Conservation (phyloP, 2,329 filamentous ascomycete genomes). For the Microdochium paspali region DNA sequence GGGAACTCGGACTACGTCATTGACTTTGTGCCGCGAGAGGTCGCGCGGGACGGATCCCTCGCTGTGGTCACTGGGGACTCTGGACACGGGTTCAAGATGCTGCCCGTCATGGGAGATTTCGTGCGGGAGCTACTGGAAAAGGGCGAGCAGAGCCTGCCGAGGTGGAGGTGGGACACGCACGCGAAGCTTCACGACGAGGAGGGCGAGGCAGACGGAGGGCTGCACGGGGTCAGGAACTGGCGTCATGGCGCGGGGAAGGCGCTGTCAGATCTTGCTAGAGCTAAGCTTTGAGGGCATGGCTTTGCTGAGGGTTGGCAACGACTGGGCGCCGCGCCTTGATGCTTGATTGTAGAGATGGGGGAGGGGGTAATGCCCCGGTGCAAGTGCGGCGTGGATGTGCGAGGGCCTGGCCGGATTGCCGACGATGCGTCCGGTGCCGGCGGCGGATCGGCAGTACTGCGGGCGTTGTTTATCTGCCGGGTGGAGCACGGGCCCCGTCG, state of each 20-base stretch:
- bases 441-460: background rate
- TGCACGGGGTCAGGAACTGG: background rate
- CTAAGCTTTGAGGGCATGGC: background rate
- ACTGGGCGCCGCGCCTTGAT: no score
- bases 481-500: no score
- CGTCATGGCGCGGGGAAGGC: background rate
- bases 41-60: conserved; percentile 23
- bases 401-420: no score
- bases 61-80: conserved; percentile 48
- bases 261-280: background rate
- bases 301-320: background rate
- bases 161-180: conserved; percentile 40
- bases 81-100: conserved; percentile 54
- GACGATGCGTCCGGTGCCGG: no score
- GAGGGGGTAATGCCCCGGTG: no score
- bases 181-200: no score
- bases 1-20: conserved; percentile 50
- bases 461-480: background rate
- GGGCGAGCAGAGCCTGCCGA: conserved; percentile 28
- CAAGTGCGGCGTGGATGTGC: no score
- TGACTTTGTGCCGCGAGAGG: conserved; percentile 43
- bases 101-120: conserved; percentile 49
- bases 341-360: no score
- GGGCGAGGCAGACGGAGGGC: background rate
- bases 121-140: conserved; percentile 35